These are phyloP conservation scores for Colletotrichum liriopes DNA, from an alignment of 2,329 filamentous ascomycete species.

Conservation along the genomic window DNA sequence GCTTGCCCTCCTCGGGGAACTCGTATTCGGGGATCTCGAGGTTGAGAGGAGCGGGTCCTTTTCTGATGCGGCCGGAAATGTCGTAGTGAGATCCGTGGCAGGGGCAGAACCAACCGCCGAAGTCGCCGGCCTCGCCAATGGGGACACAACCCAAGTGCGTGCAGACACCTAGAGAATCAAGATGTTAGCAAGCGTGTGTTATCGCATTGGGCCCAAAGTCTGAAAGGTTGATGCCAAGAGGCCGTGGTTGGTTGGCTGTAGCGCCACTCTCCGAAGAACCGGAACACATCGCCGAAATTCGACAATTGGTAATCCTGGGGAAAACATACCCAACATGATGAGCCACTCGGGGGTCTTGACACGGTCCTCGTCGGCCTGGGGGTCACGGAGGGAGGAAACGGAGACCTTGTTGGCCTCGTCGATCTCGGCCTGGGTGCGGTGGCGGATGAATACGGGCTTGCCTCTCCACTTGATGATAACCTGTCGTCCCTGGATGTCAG, in stretches of 20 bases:
- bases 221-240: neutral
- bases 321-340: slow-evolving; percentile 88
- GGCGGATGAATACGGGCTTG: slow-evolving; percentile 99
- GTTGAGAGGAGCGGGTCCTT: slow-evolving; percentile 97
- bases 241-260: neutral
- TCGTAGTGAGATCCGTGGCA: slow-evolving; percentile 99
- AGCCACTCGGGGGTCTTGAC: slow-evolving; percentile 99
- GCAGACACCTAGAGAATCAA: slow-evolving; percentile 83
- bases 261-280: neutral
- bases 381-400: slow-evolving; percentile 88
- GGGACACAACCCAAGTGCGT: slow-evolving; percentile 99
- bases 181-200: slow-evolving; percentile 44
- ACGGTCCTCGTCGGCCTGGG: slow-evolving; percentile 90
- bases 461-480: slow-evolving; percentile 99
- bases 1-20: slow-evolving; percentile 89
- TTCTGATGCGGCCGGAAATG: slow-evolving; percentile 98
- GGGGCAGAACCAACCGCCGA: slow-evolving; percentile 99
- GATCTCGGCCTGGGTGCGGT: slow-evolving; percentile 95
- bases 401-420: slow-evolving; percentile 93
- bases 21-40: slow-evolving; percentile 94
- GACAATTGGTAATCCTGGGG: neutral
- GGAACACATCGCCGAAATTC: neutral
- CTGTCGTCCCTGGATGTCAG: slow-evolving; percentile 59
- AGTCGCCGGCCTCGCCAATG: slow-evolving; percentile 98
- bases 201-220: neutral